Evolutionary conservation across 805 yeast genomes (phyloP), one percentile per base, ranked within the genome.

Genomic region (Kuraishia piskuri): DNA sequence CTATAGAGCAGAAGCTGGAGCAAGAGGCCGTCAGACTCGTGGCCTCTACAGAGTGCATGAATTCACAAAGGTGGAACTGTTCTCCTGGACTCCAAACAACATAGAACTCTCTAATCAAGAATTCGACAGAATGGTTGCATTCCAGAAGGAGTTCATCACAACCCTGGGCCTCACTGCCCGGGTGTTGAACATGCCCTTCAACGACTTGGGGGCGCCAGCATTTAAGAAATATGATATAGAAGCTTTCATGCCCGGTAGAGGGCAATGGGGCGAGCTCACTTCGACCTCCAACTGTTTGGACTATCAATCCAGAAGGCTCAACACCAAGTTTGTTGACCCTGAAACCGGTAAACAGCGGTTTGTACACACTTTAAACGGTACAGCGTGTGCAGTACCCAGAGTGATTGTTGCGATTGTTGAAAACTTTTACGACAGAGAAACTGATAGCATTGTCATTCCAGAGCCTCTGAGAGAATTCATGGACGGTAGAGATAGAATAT

Each of bases 231-330:
- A 83, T 64, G 99, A 94, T 61, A 88, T 91, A 54, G 99, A 94
- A 68, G 96, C 91, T 0, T 89, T 96, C 90, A 92, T 94, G 98
- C 98, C 98, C 0, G 97, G 98, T 2, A 79, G 97, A 61, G 91
- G 89, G 0, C 66, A 71, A 1, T 52, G 63, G 19, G 99, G 99
- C 3, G 99, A 94, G 65, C 75, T 94, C 31, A 83, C 96, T 1
- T 88, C 96, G 25, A 78, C 95, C 1, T 90, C 97, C 1, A 92
- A 91, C 64, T 94, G 99, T 67, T 80, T 90, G 2, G 97, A 91
- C 59, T 94, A 80, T 66, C 99, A 94, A 70, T 72, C 96, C 7
- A 77, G 96, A 67, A 77, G 98, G 61, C 74, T 94, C 59, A 83
- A 84, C 45, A 86, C 95, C 5, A 79, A 78, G 53, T 83, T 73